Conservation (phyloP, 495 filamentous ascomycete species). For the Margaritispora aquatica region DNA sequence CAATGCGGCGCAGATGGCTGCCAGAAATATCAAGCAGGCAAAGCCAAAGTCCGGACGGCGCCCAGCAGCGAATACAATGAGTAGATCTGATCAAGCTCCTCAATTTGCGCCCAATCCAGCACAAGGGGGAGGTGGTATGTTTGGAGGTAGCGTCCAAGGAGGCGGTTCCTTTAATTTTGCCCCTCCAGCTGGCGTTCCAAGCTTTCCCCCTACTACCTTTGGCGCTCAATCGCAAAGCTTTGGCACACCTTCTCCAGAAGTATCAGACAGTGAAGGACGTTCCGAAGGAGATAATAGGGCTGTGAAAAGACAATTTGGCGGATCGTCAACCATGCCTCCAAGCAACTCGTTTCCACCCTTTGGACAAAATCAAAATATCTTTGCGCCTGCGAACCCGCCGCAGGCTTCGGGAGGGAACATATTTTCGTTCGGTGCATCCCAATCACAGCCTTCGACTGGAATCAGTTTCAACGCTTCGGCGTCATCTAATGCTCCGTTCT, state of each 20-base stretch:
- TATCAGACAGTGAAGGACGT: conserved; percentile 1
- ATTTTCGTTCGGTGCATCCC: not conserved
- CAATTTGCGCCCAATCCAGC: not conserved
- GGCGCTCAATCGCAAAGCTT: conserved; percentile 2
- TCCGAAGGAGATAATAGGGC: conserved; percentile 2
- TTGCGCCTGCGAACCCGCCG: not conserved
- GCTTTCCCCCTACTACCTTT: conserved; percentile 12
- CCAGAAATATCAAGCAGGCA: conserved; percentile 19
- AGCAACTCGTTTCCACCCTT: conserved; percentile 4
- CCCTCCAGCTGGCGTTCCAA: conserved; percentile 1
- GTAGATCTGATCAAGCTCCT: not conserved
- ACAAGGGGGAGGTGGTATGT: conserved; percentile 8
- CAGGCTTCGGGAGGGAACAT: not conserved
- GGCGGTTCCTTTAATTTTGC: not conserved
- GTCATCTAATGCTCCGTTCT: not conserved
- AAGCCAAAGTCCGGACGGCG: conserved; percentile 1
- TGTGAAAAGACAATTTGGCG: conserved; percentile 13
- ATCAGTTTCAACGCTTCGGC: not conserved
- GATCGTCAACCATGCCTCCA: not conserved
- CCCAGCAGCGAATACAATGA: not conserved
- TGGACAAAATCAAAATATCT: conserved; percentile 1
- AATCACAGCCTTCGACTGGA: not conserved
- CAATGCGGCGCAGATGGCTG: conserved; percentile 23
- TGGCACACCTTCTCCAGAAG: conserved; percentile 1
- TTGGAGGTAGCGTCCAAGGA: conserved; percentile 18